Evolutionary conservation across 2,329 filamentous ascomycete species (phyloP).

Genomic region (Trichoderma koningiopsis): DNA sequence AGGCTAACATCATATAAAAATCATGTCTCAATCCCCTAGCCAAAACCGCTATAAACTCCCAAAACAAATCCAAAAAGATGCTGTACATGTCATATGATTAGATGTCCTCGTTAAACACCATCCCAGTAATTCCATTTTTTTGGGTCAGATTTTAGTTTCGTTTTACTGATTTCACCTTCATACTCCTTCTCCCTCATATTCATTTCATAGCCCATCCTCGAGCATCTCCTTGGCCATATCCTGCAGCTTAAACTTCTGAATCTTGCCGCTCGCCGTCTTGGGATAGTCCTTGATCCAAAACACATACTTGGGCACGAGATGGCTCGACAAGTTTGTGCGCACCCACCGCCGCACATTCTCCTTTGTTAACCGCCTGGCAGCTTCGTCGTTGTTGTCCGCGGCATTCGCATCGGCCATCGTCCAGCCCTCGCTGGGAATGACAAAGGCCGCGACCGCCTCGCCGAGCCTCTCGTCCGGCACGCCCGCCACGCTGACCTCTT

Average conservation of each 20-base stretch:
- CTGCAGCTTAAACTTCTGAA: constrained; percentile 87
- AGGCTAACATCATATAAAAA: neutral
- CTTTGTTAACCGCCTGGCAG: constrained; percentile 47
- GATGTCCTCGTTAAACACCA: neutral
- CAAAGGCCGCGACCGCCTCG: constrained; percentile 83
- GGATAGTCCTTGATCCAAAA: constrained; percentile 86
- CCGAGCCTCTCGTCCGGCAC: constrained; percentile 81
- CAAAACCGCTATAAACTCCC: neutral
- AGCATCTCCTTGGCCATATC: constrained; percentile 58
- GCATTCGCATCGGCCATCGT: constrained; percentile 31
- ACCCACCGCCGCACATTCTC: constrained; percentile 74
- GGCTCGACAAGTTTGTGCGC: constrained; percentile 63
- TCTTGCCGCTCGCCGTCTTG: constrained; percentile 95
- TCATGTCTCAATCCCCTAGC: neutral
- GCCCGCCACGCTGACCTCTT: constrained; percentile 81
- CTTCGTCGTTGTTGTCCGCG: constrained; percentile 31
- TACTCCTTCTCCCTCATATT: neutral
- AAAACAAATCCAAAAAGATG: neutral
- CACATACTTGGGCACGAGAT: constrained; percentile 86
- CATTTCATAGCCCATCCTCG: constrained; percentile 4
- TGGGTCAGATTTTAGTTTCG: neutral
- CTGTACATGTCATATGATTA: neutral
- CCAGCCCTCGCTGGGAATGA: constrained; percentile 55
- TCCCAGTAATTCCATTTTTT: neutral
- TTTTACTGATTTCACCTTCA: neutral